Evolutionary conservation across 2,329 filamentous ascomycete species (phyloP).

Genomic region (Colletotrichum scovillei): DNA sequence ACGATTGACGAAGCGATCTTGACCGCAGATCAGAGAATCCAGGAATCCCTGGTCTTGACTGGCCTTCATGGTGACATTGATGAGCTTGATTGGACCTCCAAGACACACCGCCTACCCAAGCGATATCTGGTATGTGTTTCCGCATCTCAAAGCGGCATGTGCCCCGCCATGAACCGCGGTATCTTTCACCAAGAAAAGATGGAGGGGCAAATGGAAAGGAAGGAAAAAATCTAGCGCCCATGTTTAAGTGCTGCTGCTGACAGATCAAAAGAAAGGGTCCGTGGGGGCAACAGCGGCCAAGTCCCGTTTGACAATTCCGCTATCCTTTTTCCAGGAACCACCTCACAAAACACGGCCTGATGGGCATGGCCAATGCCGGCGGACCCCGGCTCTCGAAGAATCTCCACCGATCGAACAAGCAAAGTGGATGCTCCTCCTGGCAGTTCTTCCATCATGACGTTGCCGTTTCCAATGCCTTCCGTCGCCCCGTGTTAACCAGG

Average conservation of each 20-base stretch:
- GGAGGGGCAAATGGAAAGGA: conserved; percentile 22
- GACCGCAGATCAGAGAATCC: background rate
- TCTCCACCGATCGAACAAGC: background rate
- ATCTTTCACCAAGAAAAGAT: conserved; percentile 2
- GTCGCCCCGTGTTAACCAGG: background rate
- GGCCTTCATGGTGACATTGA: background rate
- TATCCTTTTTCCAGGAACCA: conserved; percentile 23
- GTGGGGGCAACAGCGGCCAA: background rate
- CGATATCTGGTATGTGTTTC: background rate
- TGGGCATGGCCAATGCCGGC: conserved; percentile 1
- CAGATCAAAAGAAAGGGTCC: background rate
- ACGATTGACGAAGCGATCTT: background rate
- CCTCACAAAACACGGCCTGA: conserved; percentile 6
- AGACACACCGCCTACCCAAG: background rate
- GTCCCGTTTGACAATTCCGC: background rate
- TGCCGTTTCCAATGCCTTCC: conserved; percentile 21
- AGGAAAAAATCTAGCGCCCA: background rate
- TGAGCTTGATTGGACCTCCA: background rate
- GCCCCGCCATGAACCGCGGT: conserved; percentile 29
- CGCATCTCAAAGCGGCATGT: background rate
- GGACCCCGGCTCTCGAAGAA: background rate
- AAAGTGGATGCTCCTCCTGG: conserved; percentile 2
- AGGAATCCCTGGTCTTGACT: background rate
- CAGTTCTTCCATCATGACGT: conserved; percentile 33
- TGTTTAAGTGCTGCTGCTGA: conserved; percentile 7